Conservation (phyloP, 495 filamentous ascomycete species). For the Trichoderma asperelloides region DNA sequence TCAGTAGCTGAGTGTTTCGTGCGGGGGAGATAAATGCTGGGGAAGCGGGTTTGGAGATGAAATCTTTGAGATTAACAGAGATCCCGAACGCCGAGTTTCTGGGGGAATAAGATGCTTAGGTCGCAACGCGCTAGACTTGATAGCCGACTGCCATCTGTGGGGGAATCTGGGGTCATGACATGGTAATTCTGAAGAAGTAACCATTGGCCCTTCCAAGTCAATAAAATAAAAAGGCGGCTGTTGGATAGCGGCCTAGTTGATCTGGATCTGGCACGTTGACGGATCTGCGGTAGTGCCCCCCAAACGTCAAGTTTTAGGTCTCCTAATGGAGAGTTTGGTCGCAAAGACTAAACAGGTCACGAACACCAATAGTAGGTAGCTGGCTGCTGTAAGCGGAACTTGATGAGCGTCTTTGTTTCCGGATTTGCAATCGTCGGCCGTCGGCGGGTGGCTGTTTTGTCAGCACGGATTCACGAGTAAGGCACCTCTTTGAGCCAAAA, state of each 20-base stretch:
- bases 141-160: not conserved
- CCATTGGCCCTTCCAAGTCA: not conserved
- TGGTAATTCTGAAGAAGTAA: not conserved
- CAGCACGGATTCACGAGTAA: not conserved
- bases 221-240: not conserved
- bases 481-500: no score
- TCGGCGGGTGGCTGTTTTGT: not conserved
- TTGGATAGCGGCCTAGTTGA: not conserved
- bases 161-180: not conserved
- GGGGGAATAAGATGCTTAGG: constrained; percentile 4
- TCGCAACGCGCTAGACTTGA: not conserved
- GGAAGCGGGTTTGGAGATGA: not conserved
- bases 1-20: not conserved
- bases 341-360: not conserved
- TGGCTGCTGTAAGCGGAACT: not conserved
- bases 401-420: not conserved
- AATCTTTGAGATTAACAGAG: not conserved
- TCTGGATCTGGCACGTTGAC: not conserved
- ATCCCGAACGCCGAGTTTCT: constrained; percentile 5
- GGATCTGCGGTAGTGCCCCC: not conserved
- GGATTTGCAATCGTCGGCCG: not conserved
- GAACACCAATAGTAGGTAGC: not conserved
- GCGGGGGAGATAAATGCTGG: not conserved
- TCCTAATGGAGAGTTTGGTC: not conserved
- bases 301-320: not conserved